Evolutionary conservation across 371 early-diverging fungal species (phyloP).

Genomic region (Dichotomocladium elegans): DNA sequence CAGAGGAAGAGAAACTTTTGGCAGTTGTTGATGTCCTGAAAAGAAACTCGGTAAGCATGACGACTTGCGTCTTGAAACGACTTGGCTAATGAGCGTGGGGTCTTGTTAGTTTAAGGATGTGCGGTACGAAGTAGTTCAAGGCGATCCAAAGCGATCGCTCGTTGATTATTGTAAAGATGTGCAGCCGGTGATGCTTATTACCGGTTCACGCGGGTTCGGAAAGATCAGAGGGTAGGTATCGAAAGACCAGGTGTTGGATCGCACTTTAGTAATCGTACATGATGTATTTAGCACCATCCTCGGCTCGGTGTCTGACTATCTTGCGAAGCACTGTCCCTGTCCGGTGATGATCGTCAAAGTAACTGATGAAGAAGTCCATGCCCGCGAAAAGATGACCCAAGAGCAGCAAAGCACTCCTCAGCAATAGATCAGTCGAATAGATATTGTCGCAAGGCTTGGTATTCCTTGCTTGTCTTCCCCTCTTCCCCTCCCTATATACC

Average conservation of each 20-base stretch:
- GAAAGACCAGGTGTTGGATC: no score
- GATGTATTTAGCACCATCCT: conserved; percentile 14
- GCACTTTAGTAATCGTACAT: no score
- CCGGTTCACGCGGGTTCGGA: conserved; percentile 27
- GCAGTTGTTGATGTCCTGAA: conserved; percentile 5
- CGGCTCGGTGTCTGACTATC: conserved; percentile 31
- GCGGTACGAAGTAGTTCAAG: conserved; percentile 24
- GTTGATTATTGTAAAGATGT: conserved; percentile 25
- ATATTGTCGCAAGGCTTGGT: no score
- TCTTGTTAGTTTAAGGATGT: conserved; percentile 35
- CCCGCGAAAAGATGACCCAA: conserved; percentile 8
- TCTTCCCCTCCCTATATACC: not conserved
- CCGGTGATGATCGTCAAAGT: conserved; percentile 32
- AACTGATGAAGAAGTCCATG: conserved; percentile 24
- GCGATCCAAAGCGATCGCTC: conserved; percentile 30
- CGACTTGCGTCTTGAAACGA: no score
- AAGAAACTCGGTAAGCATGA: conserved; percentile 1
- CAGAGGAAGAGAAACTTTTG: conserved; percentile 3
- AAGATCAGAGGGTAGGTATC: conserved; percentile 21
- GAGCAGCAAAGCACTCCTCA: not conserved
- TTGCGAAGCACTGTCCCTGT: conserved; percentile 30
- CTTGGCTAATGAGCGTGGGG: no score
- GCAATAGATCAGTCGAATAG: no score
- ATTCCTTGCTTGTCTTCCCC: not conserved
- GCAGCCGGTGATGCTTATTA: conserved; percentile 25